Evolutionary conservation across 345 rosid species (phyloP), one percentile per base, ranked within the genome.

Genomic region (Trapa bicornis): DNA sequence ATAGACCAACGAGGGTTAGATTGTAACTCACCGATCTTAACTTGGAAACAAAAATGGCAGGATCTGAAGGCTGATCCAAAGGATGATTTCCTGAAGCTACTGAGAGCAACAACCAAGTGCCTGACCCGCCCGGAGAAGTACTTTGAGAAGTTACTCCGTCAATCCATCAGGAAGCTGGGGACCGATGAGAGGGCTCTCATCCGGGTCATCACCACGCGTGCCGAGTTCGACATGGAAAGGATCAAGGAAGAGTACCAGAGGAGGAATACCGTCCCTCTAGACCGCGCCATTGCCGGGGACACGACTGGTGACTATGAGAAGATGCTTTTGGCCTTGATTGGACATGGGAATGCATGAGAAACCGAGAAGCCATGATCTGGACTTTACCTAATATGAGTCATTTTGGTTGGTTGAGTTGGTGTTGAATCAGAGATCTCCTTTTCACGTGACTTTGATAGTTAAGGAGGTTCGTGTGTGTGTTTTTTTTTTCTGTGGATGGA

Each of bases 181-280:
- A 89, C 98, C 10, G 96, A 92, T 37, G 98, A 92, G 75, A 77
- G 85, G 91, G 92, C 83, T 52, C 86, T 92, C 35, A 85, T 93
- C 29, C 75, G 98, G 67, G 96, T 84, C 3, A 81, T 88, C 64
- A 76, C 91, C 29, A 88, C 96, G 9, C 80, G 96, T 71, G 93
- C 93, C 17, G 96, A 92, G 74, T 83, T 86, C 37, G 93, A 92
- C 79, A 81, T 92, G 96, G 81, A 78, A 71, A 79, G 79, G 7
- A 92, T 89, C 66, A 88, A 92, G 78, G 96, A 88, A 75, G 89
- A 84, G 70, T 92, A 85, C 72, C 85, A 79, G 41, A 84, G 85
- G 65, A 79, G 96, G 57, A 92, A 88, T 81, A 89, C 86, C 13
- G 76, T 89, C 65, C 70, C 91, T 66, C 84, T 89, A 36, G 98